A percentile compares a stretch with the other conserved stretches of the same genome.
These are phyloP conservation scores for Wickerhamomyces ciferrii DNA, from an alignment of 805 yeast species.

Conservation along the genomic window DNA sequence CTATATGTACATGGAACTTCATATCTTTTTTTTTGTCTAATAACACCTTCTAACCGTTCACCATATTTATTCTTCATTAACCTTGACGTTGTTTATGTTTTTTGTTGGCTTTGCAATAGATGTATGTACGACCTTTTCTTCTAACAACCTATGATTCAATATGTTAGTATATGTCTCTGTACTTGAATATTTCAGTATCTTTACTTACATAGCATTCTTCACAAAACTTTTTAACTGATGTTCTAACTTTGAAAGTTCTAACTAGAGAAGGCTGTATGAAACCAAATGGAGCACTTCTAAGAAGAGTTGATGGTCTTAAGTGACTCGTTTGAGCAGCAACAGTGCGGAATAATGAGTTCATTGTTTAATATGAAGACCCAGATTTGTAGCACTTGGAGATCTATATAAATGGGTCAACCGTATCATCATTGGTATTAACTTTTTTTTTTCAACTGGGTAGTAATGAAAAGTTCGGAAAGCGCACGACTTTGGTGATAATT, in stretches of 20 bases:
- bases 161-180: not conserved
- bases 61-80: slow-evolving; percentile 15
- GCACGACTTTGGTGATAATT: not conserved
- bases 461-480: not conserved
- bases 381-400: not conserved
- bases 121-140: slow-evolving; percentile 92
- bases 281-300: slow-evolving; percentile 13
- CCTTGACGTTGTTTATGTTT: slow-evolving; percentile 95
- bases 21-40: not conserved
- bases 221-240: slow-evolving; percentile 92
- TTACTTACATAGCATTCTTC: slow-evolving; percentile 68
- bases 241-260: slow-evolving; percentile 86
- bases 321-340: slow-evolving; percentile 11
- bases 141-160: slow-evolving; percentile 54
- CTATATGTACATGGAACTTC: not conserved
- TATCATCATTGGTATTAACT: not conserved
- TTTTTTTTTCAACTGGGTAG: not conserved
- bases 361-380: not conserved
- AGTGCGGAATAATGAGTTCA: slow-evolving; percentile 15
- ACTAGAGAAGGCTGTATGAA: slow-evolving; percentile 24
- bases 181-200: too few species aligned
- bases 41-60: not conserved
- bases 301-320: slow-evolving; percentile 14
- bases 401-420: too few species aligned
- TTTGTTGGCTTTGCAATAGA: slow-evolving; percentile 87